These are phyloP conservation scores for Ustulina deusta DNA, from an alignment of 2,329 filamentous ascomycete species.

Conservation along the genomic window DNA sequence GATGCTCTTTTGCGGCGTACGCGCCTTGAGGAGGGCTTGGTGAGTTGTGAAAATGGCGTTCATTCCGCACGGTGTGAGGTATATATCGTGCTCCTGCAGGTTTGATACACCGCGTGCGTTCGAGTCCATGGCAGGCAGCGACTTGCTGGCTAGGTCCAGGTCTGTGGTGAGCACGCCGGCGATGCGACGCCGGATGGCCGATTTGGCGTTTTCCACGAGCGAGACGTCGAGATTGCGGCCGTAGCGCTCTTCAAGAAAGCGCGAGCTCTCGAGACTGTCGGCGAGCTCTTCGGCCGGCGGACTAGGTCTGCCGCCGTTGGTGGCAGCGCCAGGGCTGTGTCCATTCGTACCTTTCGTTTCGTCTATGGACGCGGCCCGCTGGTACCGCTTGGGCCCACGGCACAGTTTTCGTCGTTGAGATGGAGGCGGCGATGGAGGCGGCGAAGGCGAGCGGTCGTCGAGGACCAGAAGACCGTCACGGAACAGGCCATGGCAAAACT, in stretches of 20 bases:
- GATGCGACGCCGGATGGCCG: slow-evolving; percentile 87
- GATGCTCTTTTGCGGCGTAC: slow-evolving; percentile 78
- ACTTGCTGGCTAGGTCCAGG: slow-evolving; percentile 69
- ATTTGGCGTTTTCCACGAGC: slow-evolving; percentile 82
- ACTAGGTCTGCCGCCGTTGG: slow-evolving; percentile 37
- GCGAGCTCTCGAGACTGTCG: slow-evolving; percentile 73
- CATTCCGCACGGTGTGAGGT: slow-evolving; percentile 91
- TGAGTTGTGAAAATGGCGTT: slow-evolving; percentile 94
- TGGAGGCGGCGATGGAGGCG: slow-evolving; percentile 46
- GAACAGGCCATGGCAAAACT: slow-evolving; percentile 85
- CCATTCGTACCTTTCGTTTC: slow-evolving; percentile 42
- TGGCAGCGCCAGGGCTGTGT: slow-evolving; percentile 30
- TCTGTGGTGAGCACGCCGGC: slow-evolving; percentile 84
- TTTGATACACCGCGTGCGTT: slow-evolving; percentile 69
- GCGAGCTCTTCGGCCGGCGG: slow-evolving; percentile 46
- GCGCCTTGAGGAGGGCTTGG: slow-evolving; percentile 74
- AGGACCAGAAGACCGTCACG: slow-evolving; percentile 71
- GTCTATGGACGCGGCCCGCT: slow-evolving; percentile 65
- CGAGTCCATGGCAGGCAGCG: slow-evolving; percentile 61
- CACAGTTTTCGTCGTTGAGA: slow-evolving; percentile 53
- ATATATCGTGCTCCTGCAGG: slow-evolving; percentile 87
- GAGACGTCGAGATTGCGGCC: slow-evolving; percentile 88
- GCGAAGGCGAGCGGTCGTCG: slow-evolving; percentile 43
- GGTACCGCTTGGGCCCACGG: slow-evolving; percentile 86
- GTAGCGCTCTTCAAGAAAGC: slow-evolving; percentile 93